phyloP scores from a whole-genome alignment of 1,139 yeast genomes.

The Geotrichum bryndzae region DNA sequence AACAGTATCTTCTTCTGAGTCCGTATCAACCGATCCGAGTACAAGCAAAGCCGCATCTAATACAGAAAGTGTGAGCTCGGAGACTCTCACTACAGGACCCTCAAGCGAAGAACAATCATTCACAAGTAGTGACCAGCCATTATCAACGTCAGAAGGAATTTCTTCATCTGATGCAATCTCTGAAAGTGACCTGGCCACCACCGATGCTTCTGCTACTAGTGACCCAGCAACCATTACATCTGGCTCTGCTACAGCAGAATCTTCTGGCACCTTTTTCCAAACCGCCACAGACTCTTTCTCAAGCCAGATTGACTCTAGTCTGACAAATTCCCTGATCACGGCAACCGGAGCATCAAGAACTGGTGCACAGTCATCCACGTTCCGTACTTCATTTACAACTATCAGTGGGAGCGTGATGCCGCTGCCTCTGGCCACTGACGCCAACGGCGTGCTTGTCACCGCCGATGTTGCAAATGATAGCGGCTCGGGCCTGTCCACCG shows the following conservation, averaged over 20 bases:
- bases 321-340: not conserved
- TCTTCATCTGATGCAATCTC: not conserved
- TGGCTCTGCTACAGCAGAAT: not conserved
- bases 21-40: not conserved
- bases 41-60: not conserved
- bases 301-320: not conserved
- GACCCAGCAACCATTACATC: not conserved
- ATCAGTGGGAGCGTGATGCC: not conserved
- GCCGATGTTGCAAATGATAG: not conserved
- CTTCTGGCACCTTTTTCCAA: not conserved
- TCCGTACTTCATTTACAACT: not conserved
- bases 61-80: not conserved
- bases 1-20: not conserved
- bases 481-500: constrained; percentile 17
- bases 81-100: not conserved
- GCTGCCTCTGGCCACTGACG: not conserved
- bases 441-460: not conserved
- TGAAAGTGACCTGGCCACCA: not conserved
- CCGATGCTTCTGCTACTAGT: not conserved
- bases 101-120: not conserved
- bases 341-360: not conserved
- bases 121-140: not conserved
- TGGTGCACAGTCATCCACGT: not conserved
- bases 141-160: not conserved
- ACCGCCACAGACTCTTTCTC: not conserved